phyloP scores from a whole-genome alignment of 352 stramenopile species.

The Phytophthora hibernalis region DNA sequence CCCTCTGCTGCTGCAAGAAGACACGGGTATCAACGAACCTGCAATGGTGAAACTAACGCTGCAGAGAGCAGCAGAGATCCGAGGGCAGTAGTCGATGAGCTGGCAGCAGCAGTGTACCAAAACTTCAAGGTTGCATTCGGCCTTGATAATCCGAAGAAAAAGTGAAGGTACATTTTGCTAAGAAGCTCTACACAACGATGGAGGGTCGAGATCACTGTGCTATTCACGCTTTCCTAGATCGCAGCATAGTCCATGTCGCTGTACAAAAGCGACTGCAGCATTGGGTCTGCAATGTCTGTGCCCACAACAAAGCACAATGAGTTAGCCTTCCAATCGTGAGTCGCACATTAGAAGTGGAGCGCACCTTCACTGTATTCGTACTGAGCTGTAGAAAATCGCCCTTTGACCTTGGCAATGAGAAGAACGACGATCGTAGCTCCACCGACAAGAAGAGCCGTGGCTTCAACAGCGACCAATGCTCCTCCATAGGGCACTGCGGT shows the following conservation, averaged over 20 bases:
- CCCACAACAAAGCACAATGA: background rate
- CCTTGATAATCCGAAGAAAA: conserved; percentile 19
- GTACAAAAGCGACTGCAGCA: conserved; percentile 69
- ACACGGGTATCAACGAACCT: conserved; percentile 57
- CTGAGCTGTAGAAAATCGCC: conserved; percentile 6
- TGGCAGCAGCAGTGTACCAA: conserved; percentile 45
- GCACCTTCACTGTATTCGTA: conserved; percentile 33
- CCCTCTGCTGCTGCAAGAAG: conserved; percentile 29
- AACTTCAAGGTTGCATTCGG: conserved; percentile 54
- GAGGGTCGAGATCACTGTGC: background rate
- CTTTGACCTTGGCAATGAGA: conserved; percentile 33
- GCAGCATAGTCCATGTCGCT: conserved; percentile 82
- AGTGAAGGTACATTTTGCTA: conserved; percentile 8
- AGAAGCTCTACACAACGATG: conserved; percentile 3
- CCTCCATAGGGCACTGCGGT: conserved; percentile 18
- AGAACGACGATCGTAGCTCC: conserved; percentile 37
- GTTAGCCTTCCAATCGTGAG: background rate
- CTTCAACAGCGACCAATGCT: conserved; percentile 38
- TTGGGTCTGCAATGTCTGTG: conserved; percentile 39
- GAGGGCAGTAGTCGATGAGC: conserved; percentile 36
- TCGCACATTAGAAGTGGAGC: background rate
- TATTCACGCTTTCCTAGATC: conserved; percentile 45
- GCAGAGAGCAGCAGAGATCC: conserved; percentile 47
- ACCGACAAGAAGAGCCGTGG: conserved; percentile 38
- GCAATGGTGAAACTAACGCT: conserved; percentile 60